A percentile compares a stretch with the other conserved stretches of the same genome.
These are phyloP conservation scores for Suillus plorans DNA, from an alignment of 768 basidiomycete genomes.

Conservation along the genomic window DNA sequence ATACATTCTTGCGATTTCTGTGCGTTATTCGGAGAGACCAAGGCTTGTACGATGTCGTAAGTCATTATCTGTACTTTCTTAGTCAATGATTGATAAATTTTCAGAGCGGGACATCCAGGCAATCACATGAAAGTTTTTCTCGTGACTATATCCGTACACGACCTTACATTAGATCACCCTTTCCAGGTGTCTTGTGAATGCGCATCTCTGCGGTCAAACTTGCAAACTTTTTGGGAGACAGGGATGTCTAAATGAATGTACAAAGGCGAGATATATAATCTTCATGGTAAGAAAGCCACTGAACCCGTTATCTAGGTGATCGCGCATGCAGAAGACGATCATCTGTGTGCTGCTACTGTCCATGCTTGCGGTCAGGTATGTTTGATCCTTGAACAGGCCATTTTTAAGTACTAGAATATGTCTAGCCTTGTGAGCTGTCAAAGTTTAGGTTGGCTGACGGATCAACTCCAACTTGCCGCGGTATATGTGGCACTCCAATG, in stretches of 20 bases:
- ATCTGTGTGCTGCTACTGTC: constrained; percentile 50
- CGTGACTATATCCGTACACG: neutral
- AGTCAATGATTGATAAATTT: neutral
- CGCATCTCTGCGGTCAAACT: constrained; percentile 53
- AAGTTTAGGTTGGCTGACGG: constrained; percentile 29
- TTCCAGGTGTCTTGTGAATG: constrained; percentile 48
- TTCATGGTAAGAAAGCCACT: neutral
- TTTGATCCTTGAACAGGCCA: neutral
- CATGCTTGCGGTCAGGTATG: constrained; percentile 59
- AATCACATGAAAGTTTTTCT: constrained; percentile 43
- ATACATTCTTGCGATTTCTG: constrained; percentile 42
- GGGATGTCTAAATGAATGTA: constrained; percentile 55
- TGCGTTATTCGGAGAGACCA: constrained; percentile 30
- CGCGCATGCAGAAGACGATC: constrained; percentile 47
- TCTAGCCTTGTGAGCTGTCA: constrained; percentile 43
- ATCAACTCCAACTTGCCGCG: constrained; percentile 39
- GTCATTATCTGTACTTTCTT: constrained; percentile 17
- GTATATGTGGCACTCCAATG: constrained; percentile 44
- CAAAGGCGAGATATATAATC: constrained; percentile 37
- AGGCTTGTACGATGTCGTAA: constrained; percentile 47
- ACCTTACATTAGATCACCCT: neutral
- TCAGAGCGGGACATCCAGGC: constrained; percentile 61
- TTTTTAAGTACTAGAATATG: neutral
- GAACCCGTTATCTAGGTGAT: constrained; percentile 34
- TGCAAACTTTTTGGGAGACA: constrained; percentile 46